Conservation (phyloP, 2,329 filamentous ascomycete genomes). For the Epichloe elymi region DNA sequence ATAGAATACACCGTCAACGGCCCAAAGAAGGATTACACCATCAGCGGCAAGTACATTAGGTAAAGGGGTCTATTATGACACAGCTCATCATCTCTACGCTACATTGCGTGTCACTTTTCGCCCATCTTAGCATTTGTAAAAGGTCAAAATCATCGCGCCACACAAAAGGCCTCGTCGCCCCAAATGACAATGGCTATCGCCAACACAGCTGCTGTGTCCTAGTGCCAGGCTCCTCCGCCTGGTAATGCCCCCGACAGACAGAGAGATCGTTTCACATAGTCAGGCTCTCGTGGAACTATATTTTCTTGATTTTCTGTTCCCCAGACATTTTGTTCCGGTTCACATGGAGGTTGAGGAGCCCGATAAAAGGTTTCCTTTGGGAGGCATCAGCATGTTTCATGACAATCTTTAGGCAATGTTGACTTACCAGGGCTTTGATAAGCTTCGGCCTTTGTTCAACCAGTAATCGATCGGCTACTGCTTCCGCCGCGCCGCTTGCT, state of each 20-base stretch:
- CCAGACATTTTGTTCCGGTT: too few species aligned
- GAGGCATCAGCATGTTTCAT: not conserved
- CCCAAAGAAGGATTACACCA: conserved; percentile 61
- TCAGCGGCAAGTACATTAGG: conserved; percentile 38
- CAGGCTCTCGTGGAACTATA: not conserved
- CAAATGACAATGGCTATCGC: not conserved
- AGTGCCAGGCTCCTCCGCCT: not conserved
- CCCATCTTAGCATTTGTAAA: too few species aligned
- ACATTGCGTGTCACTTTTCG: too few species aligned
- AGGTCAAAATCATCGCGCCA: too few species aligned
- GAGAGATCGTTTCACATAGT: not conserved
- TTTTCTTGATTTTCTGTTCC: not conserved
- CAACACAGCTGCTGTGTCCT: not conserved
- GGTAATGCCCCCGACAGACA: not conserved
- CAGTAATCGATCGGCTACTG: not conserved
- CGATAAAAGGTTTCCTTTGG: not conserved
- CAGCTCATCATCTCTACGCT: not conserved
- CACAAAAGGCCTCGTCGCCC: not conserved
- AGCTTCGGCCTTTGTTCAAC: not conserved
- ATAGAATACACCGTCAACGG: conserved; percentile 55
- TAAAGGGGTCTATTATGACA: conserved; percentile 4
- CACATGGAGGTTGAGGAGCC: not conserved
- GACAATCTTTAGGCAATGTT: not conserved
- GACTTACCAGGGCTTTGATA: not conserved
- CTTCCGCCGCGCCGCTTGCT: not conserved